Conservation (phyloP, 1,284 basidiomycete genomes). For the Spongispora temasekensis region DNA sequence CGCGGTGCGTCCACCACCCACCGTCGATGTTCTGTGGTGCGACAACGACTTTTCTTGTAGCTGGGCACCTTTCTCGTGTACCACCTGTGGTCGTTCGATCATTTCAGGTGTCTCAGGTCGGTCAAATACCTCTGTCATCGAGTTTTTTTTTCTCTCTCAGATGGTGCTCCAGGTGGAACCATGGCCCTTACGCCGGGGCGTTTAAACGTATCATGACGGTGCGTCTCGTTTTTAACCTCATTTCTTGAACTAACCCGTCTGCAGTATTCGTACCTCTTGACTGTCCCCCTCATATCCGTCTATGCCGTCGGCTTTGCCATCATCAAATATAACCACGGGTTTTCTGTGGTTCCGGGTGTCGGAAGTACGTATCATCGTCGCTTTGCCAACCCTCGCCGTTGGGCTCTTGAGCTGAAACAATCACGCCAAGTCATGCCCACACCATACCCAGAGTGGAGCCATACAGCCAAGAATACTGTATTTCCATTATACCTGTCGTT, state of each 20-base stretch:
- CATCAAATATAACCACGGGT: conserved; percentile 75
- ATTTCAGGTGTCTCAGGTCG: conserved; percentile 69
- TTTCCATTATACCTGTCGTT: conserved; percentile 65
- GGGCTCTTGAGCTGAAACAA: neutral
- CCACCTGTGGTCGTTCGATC: conserved; percentile 77
- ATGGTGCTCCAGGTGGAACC: conserved; percentile 55
- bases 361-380: conserved; percentile 49
- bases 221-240: conserved; percentile 25
- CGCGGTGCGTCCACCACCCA: conserved; percentile 42
- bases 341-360: conserved; percentile 40
- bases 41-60: conserved; percentile 35
- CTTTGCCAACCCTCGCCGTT: neutral
- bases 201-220: conserved; percentile 84
- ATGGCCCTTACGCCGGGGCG: conserved; percentile 60
- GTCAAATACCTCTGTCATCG: conserved; percentile 15
- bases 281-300: conserved; percentile 58
- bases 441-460: conserved; percentile 60
- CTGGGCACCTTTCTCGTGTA: conserved; percentile 62
- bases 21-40: neutral
- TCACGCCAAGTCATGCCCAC: conserved; percentile 52
- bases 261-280: conserved; percentile 74
- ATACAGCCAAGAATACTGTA: conserved; percentile 46
- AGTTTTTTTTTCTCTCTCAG: neutral
- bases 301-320: conserved; percentile 62
- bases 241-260: neutral